These are phyloP conservation scores for Aspergillus persii DNA, from an alignment of 2,329 filamentous ascomycete species.

Conservation along the genomic window DNA sequence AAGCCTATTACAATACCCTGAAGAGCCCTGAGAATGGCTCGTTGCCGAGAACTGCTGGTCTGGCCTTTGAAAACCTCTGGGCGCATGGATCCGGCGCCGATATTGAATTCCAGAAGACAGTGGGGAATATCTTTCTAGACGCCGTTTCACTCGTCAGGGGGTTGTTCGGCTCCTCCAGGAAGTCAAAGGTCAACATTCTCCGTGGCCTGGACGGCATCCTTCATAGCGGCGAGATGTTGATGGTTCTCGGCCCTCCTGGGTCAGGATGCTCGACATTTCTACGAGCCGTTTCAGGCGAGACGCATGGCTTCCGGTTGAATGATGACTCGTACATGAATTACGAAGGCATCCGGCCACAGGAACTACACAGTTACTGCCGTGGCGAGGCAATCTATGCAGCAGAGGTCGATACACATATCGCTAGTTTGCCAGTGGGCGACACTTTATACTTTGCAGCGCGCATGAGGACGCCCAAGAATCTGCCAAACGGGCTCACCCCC, in stretches of 20 bases:
- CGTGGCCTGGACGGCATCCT: slow-evolving; percentile 60
- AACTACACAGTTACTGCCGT: slow-evolving; percentile 50
- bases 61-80: background rate
- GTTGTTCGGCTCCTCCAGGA: background rate
- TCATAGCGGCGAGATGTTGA: slow-evolving; percentile 49
- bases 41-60: background rate
- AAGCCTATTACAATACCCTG: background rate
- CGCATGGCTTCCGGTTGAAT: slow-evolving; percentile 71
- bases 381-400: slow-evolving; percentile 69
- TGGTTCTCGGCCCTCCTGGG: slow-evolving; percentile 42
- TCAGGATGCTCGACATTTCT: slow-evolving; percentile 71
- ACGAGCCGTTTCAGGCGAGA: slow-evolving; percentile 77
- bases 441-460: slow-evolving; percentile 71
- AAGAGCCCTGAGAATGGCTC: background rate
- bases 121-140: background rate
- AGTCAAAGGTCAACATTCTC: slow-evolving; percentile 47
- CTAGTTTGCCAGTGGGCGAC: slow-evolving; percentile 67
- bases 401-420: background rate
- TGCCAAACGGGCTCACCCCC: slow-evolving; percentile 5
- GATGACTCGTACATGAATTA: slow-evolving; percentile 72
- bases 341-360: slow-evolving; percentile 64
- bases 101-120: background rate
- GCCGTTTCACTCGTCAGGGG: background rate
- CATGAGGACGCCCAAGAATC: slow-evolving; percentile 46
- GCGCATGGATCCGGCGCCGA: background rate